Conservation (phyloP, 805 yeast species). For the Tetrapisispora phaffii region DNA sequence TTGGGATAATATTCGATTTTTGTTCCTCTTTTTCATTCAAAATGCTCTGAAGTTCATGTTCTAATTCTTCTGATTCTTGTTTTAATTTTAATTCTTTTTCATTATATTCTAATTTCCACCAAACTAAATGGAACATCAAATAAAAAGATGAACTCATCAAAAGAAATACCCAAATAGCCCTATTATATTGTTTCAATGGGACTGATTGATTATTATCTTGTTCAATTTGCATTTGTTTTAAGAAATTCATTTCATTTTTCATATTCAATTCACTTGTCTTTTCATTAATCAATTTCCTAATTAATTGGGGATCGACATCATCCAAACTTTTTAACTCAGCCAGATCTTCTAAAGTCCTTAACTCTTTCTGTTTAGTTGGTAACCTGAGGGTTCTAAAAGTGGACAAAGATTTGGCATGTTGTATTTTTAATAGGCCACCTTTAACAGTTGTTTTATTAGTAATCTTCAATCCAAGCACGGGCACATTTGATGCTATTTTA, state of each 20-base stretch:
- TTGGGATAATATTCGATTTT: not conserved
- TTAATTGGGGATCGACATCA: conserved; percentile 27
- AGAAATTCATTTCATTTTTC: conserved; percentile 21
- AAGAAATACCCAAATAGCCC: conserved; percentile 26
- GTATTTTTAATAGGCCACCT: not conserved
- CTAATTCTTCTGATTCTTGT: conserved; percentile 13
- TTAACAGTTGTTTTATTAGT: not conserved
- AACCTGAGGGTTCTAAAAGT: no score
- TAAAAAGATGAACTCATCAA: conserved; percentile 27
- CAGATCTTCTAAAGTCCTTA: conserved; percentile 25
- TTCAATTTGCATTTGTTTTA: conserved; percentile 17
- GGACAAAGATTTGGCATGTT: not conserved
- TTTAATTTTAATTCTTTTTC: conserved; percentile 19
- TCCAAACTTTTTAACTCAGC: conserved; percentile 24
- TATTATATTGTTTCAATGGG: conserved; percentile 17
- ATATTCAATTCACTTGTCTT: conserved; percentile 23
- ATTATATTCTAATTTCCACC: conserved; percentile 26
- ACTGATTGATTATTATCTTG: conserved; percentile 9
- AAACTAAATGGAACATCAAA: conserved; percentile 17
- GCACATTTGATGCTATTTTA: not conserved
- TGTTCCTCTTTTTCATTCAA: not conserved
- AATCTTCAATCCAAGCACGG: not conserved
- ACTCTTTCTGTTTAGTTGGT: conserved; percentile 2
- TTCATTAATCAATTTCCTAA: conserved; percentile 23
- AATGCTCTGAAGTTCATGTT: conserved; percentile 3